Percentiles rank a stretch among this genome's conserved stretches.
Conservation (phyloP, 2,329 filamentous ascomycete genomes). For the Clonostachys solani region DNA sequence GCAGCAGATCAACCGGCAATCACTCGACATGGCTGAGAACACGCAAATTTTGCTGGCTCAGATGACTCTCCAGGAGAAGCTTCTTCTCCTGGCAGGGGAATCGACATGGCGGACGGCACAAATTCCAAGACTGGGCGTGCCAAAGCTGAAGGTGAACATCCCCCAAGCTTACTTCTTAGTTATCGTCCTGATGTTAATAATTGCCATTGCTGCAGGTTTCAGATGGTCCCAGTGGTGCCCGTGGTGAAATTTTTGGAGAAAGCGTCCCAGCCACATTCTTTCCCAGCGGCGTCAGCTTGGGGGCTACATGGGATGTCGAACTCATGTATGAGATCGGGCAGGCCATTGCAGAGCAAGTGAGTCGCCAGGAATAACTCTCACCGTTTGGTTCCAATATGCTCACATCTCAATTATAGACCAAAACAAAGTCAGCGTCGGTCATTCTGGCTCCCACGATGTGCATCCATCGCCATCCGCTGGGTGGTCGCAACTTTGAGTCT, state of each 20-base stretch:
- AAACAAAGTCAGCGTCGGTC: slow-evolving; percentile 63
- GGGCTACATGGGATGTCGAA: slow-evolving; percentile 58
- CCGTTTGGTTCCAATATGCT: too few species aligned
- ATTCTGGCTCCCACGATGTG: slow-evolving; percentile 62
- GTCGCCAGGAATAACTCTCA: too few species aligned
- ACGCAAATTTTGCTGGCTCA: background rate
- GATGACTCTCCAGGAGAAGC: background rate
- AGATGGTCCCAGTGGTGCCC: background rate
- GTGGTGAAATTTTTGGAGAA: background rate
- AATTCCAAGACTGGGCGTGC: background rate
- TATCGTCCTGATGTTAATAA: background rate
- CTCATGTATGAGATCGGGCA: slow-evolving; percentile 53
- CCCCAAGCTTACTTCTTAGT: background rate
- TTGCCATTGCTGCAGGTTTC: background rate
- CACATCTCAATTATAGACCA: slow-evolving; percentile 19
- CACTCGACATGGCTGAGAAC: background rate
- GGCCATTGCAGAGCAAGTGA: slow-evolving; percentile 42
- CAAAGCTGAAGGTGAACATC: background rate
- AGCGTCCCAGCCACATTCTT: background rate
- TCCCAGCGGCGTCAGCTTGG: slow-evolving; percentile 27
- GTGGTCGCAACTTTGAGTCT: slow-evolving; percentile 72
- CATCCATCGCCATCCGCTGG: slow-evolving; percentile 51
- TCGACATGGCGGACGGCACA: background rate
- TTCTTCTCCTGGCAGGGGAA: background rate
- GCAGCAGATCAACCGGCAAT: too few species aligned